Evolutionary conservation across 1,284 basidiomycete species (phyloP).

Genomic region (Meripilus lineatus): DNA sequence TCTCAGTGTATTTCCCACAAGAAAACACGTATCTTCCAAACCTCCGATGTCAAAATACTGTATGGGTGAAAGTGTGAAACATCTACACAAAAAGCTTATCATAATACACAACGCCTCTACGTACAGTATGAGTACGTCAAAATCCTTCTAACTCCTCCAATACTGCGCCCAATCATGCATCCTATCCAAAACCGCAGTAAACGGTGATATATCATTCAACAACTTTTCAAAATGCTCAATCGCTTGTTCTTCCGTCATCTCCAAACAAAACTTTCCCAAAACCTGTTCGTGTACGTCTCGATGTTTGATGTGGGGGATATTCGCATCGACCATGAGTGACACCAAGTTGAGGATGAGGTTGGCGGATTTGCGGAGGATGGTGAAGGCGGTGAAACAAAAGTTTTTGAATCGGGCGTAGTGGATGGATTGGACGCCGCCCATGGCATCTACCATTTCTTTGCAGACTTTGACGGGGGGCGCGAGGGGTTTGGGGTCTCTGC

Average conservation of each 20-base stretch:
- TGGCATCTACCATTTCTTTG: slow-evolving; percentile 99
- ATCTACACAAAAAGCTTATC: no score
- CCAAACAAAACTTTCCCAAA: slow-evolving; percentile 94
- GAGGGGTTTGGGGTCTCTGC: slow-evolving; percentile 96
- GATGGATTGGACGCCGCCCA: slow-evolving; percentile 92
- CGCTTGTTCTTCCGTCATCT: slow-evolving; percentile 93
- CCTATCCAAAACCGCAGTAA: slow-evolving; percentile 88
- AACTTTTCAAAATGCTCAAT: slow-evolving; percentile 95
- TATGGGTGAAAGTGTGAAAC: no score
- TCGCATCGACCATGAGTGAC: slow-evolving; percentile 96
- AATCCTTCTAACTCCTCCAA: slow-evolving; percentile 55
- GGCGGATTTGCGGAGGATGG: slow-evolving; percentile 93
- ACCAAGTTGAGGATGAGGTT: slow-evolving; percentile 97
- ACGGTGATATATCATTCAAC: slow-evolving; percentile 92
- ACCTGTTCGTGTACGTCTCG: slow-evolving; percentile 85
- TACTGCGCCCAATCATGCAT: slow-evolving; percentile 88
- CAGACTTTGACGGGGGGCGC: slow-evolving; percentile 98
- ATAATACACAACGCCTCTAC: no score
- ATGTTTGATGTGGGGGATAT: slow-evolving; percentile 96
- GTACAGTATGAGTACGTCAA: no score
- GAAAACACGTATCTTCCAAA: no score
- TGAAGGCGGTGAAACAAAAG: slow-evolving; percentile 95
- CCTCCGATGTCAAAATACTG: no score
- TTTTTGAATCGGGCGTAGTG: slow-evolving; percentile 95
- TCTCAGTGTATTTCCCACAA: no score